phyloP scores from a whole-genome alignment of 2,329 filamentous ascomycete species.

The Fusarium citri region DNA sequence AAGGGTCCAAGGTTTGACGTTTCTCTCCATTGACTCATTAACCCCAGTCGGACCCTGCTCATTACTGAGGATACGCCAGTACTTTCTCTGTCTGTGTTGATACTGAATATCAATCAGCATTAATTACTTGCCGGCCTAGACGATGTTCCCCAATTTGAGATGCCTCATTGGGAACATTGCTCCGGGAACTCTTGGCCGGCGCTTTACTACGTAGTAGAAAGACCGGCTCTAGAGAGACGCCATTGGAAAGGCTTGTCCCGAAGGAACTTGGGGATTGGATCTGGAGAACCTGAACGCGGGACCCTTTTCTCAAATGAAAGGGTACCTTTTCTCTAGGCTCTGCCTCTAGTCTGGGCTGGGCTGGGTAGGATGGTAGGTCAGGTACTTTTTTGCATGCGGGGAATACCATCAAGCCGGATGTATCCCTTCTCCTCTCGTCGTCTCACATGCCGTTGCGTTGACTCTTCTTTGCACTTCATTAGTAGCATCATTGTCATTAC shows the following conservation, averaged over 20 bases:
- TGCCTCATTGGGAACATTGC: slow-evolving; percentile 37
- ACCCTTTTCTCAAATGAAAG: slow-evolving; percentile 8
- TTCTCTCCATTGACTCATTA: slow-evolving; percentile 10
- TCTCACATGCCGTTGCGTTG: slow-evolving; percentile 33
- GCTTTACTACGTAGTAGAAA: background rate
- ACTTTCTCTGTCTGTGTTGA: background rate
- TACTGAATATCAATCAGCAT: background rate
- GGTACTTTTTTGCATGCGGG: slow-evolving; percentile 40
- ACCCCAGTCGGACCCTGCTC: background rate
- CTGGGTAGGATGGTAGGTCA: slow-evolving; percentile 8
- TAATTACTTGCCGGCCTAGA: background rate
- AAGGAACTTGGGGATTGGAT: slow-evolving; percentile 33
- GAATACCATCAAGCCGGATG: slow-evolving; percentile 30
- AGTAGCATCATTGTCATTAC: slow-evolving; percentile 9
- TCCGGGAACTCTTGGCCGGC: slow-evolving; percentile 21
- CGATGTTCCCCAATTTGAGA: slow-evolving; percentile 14
- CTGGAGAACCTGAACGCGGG: slow-evolving; percentile 26
- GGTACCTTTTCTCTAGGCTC: background rate
- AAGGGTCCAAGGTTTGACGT: slow-evolving; percentile 17
- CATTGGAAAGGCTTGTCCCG: slow-evolving; percentile 35
- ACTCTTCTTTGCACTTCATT: slow-evolving; percentile 24
- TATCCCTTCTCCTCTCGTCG: slow-evolving; percentile 34
- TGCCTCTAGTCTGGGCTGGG: background rate
- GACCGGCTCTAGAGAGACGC: background rate
- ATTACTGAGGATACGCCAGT: slow-evolving; percentile 9